Percentiles rank a stretch among this genome's conserved stretches.
Evolutionary conservation across 1,139 yeast species (phyloP).

Genomic region (Meyerozyma sp.): DNA sequence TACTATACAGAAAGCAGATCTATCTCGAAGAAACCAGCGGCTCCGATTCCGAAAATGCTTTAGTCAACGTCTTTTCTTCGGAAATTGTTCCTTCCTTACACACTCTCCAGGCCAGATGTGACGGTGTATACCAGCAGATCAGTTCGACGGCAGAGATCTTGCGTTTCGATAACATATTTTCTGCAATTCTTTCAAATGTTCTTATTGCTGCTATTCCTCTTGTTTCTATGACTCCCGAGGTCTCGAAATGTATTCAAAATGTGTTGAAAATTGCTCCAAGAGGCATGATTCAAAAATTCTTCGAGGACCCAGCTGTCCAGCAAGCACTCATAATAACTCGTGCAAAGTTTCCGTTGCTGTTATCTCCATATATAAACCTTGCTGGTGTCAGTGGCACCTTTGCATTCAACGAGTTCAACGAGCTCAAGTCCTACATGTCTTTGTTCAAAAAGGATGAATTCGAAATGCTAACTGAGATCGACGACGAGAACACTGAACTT

Average conservation of each 20-base stretch:
- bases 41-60: constrained; percentile 1
- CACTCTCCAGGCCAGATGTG: not conserved
- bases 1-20: constrained; percentile 51
- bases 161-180: constrained; percentile 44
- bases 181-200: constrained; percentile 56
- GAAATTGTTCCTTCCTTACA: not conserved
- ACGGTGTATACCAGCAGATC: not conserved
- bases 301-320: constrained; percentile 49
- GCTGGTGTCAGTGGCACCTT: constrained; percentile 60
- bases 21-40: constrained; percentile 37
- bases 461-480: constrained; percentile 36
- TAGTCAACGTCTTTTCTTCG: not conserved
- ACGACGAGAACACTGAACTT: constrained; percentile 48
- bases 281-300: constrained; percentile 52
- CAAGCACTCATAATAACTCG: constrained; percentile 55
- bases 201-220: constrained; percentile 60
- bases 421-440: constrained; percentile 57
- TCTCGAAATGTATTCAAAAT: constrained; percentile 45
- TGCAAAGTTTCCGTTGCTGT: constrained; percentile 71
- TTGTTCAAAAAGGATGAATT: constrained; percentile 34
- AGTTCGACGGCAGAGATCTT: constrained; percentile 1
- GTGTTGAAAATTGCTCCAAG: constrained; percentile 54
- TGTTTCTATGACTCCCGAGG: constrained; percentile 46
- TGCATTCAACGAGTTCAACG: constrained; percentile 59
- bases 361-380: constrained; percentile 58